Percentiles rank a stretch among this genome's conserved stretches.
These are phyloP conservation scores for Clonostachys sp. DNA, from an alignment of 2,329 filamentous ascomycete species.

Conservation along the genomic window DNA sequence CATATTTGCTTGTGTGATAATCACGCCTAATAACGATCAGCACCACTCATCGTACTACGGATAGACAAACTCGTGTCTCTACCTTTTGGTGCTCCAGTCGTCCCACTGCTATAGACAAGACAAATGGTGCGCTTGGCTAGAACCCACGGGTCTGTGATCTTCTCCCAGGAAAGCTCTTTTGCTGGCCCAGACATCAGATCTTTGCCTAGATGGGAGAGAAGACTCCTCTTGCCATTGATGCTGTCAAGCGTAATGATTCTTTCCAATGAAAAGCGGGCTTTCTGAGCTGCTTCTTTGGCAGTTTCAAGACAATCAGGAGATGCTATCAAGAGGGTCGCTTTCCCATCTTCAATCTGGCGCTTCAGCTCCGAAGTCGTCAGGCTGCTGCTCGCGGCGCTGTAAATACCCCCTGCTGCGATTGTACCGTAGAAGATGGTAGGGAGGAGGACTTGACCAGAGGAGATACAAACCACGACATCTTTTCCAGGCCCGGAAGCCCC, in stretches of 20 bases:
- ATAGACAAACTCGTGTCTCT: slow-evolving; percentile 28
- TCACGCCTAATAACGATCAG: slow-evolving; percentile 41
- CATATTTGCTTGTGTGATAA: slow-evolving; percentile 38
- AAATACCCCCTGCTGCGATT: slow-evolving; percentile 55
- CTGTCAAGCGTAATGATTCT: slow-evolving; percentile 38
- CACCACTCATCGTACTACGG: slow-evolving; percentile 42
- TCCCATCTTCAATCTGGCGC: slow-evolving; percentile 32
- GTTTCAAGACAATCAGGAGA: slow-evolving; percentile 40
- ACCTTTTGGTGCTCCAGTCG: slow-evolving; percentile 21
- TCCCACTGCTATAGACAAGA: too few relatives aligned
- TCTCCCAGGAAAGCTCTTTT: slow-evolving; percentile 42
- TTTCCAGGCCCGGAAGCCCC: slow-evolving; percentile 27
- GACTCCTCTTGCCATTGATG: slow-evolving; percentile 5
- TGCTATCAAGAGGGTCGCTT: slow-evolving; percentile 33
- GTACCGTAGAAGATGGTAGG: slow-evolving; percentile 50
- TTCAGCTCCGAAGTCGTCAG: slow-evolving; percentile 45
- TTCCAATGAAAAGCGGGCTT: slow-evolving; percentile 32
- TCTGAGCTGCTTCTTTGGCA: slow-evolving; percentile 41
- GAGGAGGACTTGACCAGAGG: slow-evolving; percentile 49
- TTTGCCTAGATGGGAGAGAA: slow-evolving; percentile 5
- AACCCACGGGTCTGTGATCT: slow-evolving; percentile 38
- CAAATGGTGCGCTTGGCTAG: too few relatives aligned
- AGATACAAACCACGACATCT: slow-evolving; percentile 52
- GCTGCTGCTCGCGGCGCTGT: slow-evolving; percentile 46
- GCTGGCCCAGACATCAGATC: slow-evolving; percentile 11